Percentiles rank a stretch among this genome's conserved stretches.
Evolutionary conservation across 2,329 filamentous ascomycete genomes (phyloP).

Genomic region (Penicillium italicum): DNA sequence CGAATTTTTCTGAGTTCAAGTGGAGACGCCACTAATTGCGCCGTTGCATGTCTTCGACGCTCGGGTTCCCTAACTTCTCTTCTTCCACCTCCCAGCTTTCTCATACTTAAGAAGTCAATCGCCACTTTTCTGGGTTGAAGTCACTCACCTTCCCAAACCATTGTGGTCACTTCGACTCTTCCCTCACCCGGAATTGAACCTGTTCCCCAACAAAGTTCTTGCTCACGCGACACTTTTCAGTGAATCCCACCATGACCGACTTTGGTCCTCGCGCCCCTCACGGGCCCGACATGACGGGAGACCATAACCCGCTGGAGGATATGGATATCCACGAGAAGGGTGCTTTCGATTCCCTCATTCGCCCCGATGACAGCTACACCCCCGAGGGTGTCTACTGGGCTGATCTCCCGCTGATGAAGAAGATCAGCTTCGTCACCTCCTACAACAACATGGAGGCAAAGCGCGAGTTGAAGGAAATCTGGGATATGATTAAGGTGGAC

Average conservation of each 20-base stretch:
- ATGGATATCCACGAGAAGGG: constrained; percentile 59
- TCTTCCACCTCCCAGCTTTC: background rate
- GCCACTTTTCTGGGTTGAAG: background rate
- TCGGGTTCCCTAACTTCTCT: background rate
- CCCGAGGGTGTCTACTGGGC: constrained; percentile 87
- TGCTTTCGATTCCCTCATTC: constrained; percentile 74
- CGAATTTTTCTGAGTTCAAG: background rate
- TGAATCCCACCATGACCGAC: constrained; percentile 32
- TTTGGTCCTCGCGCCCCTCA: constrained; percentile 45
- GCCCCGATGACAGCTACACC: constrained; percentile 84
- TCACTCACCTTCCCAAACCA: background rate
- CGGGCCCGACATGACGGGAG: constrained; percentile 47
- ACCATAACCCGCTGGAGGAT: constrained; percentile 42
- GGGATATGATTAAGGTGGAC: constrained; percentile 79
- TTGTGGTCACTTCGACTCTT: background rate
- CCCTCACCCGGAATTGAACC: background rate
- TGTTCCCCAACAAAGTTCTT: background rate
- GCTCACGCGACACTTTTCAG: constrained; percentile 11
- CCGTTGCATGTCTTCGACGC: background rate
- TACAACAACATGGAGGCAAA: constrained; percentile 68
- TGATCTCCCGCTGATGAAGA: constrained; percentile 68
- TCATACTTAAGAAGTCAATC: background rate
- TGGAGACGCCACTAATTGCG: background rate
- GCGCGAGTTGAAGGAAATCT: constrained; percentile 64
- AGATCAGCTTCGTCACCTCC: constrained; percentile 69